phyloP scores from a whole-genome alignment of 2,329 filamentous ascomycete species.

The Aspergillus ustus region DNA sequence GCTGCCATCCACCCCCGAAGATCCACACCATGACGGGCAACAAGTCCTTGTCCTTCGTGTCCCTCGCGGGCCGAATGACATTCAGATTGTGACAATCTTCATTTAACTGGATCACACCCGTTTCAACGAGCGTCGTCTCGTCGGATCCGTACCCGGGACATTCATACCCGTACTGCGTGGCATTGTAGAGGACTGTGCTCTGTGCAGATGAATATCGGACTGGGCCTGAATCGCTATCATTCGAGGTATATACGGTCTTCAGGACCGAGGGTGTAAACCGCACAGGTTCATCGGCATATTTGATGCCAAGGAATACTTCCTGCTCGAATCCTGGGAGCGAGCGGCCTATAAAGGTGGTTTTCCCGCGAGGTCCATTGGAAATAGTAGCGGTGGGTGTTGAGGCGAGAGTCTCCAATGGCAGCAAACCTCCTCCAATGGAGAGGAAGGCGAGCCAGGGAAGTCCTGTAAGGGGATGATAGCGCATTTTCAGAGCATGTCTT shows the following conservation, averaged over 20 bases:
- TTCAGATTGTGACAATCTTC: slow-evolving; percentile 38
- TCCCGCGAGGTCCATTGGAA: not conserved
- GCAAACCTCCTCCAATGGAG: not conserved
- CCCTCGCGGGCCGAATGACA: slow-evolving; percentile 27
- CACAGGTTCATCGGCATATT: slow-evolving; percentile 33
- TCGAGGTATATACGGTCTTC: slow-evolving; percentile 27
- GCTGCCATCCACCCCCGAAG: slow-evolving; percentile 37
- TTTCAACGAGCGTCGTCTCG: slow-evolving; percentile 27
- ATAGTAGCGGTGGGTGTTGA: slow-evolving; percentile 9
- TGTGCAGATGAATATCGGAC: slow-evolving; percentile 10
- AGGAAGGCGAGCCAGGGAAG: slow-evolving; percentile 9
- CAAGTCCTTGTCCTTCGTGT: slow-evolving; percentile 5
- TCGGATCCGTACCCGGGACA: slow-evolving; percentile 39
- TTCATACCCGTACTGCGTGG: slow-evolving; percentile 36
- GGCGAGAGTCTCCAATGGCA: not conserved
- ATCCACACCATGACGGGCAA: slow-evolving; percentile 39
- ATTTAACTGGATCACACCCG: slow-evolving; percentile 25
- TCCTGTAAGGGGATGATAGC: not conserved
- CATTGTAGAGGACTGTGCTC: slow-evolving; percentile 30
- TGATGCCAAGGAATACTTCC: slow-evolving; percentile 36
- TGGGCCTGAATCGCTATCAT: slow-evolving; percentile 28
- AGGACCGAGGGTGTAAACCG: slow-evolving; percentile 32
- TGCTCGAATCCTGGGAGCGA: slow-evolving; percentile 33
- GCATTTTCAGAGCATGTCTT: slow-evolving; percentile 3
- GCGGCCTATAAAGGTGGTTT: slow-evolving; percentile 33